A percentile compares a stretch with the other conserved stretches of the same genome.
phyloP scores from a whole-genome alignment of 2,329 filamentous ascomycete species.

The Neobulgaria alba region DNA sequence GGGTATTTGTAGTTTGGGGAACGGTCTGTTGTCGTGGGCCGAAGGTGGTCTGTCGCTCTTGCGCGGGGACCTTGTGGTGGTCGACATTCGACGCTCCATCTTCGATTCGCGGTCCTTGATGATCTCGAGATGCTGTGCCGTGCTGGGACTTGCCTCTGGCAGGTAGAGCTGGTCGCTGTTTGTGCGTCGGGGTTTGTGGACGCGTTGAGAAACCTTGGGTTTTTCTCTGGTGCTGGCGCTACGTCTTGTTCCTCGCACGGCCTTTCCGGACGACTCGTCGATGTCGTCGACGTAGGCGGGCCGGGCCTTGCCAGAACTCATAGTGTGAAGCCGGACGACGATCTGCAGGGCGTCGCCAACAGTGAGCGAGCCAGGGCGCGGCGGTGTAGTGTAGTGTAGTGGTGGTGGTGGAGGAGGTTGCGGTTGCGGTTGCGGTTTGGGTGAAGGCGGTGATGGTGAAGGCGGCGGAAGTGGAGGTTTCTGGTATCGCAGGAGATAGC shows the following conservation, averaged over 20 bases:
- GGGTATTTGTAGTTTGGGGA: conserved; percentile 5
- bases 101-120: conserved; percentile 14
- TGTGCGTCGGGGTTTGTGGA: conserved; percentile 1
- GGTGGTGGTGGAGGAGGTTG: too few species aligned
- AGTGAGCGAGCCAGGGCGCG: background rate
- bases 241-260: conserved; percentile 17
- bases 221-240: conserved; percentile 19
- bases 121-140: conserved; percentile 11
- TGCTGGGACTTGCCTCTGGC: conserved; percentile 6
- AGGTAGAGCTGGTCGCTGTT: conserved; percentile 7
- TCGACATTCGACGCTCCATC: conserved; percentile 21
- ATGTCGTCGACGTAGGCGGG: conserved; percentile 23
- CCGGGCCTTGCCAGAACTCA: conserved; percentile 12
- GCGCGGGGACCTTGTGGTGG: conserved; percentile 16
- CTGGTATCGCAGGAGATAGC: background rate
- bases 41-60: conserved; percentile 17
- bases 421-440: too few species aligned
- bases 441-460: too few species aligned
- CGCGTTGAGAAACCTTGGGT: conserved; percentile 11
- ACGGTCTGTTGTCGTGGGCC: conserved; percentile 13
- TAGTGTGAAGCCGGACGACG: background rate
- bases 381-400: background rate
- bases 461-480: too few species aligned
- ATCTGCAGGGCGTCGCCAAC: background rate
- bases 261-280: conserved; percentile 19